Conservation (phyloP, 106 monocot genomes). For the Dioscorea zingiberensis region DNA sequence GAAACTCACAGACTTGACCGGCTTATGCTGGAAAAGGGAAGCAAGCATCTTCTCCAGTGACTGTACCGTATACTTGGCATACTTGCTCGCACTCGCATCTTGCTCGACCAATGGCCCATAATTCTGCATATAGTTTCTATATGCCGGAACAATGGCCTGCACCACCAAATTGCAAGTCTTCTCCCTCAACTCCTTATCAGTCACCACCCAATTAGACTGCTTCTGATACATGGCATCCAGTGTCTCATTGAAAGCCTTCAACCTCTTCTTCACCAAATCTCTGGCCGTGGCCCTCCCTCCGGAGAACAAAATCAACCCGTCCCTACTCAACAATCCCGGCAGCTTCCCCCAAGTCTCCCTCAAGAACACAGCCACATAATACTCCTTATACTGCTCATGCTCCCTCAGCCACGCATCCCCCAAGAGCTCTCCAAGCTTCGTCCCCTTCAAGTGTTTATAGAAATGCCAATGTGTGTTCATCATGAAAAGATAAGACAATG, state of each 20-base stretch:
- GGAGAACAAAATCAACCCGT: constrained; percentile 77
- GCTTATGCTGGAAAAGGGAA: constrained; percentile 61
- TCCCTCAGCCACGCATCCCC: constrained; percentile 62
- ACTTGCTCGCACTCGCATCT: constrained; percentile 70
- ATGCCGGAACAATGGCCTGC: constrained; percentile 65
- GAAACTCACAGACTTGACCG: constrained; percentile 45
- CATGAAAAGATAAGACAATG: constrained; percentile 63
- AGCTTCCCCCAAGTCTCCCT: constrained; percentile 84
- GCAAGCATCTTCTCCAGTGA: constrained; percentile 72
- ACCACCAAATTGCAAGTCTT: constrained; percentile 47
- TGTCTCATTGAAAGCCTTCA: constrained; percentile 64
- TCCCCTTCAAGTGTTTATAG: constrained; percentile 55
- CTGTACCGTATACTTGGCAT: constrained; percentile 63
- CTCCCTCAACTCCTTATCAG: constrained; percentile 79
- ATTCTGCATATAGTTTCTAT: constrained; percentile 85
- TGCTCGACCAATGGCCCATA: constrained; percentile 87
- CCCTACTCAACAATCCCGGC: constrained; percentile 53
- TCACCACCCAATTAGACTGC: constrained; percentile 68
- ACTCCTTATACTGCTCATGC: constrained; percentile 85
- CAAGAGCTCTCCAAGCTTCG: constrained; percentile 62
- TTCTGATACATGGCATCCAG: constrained; percentile 81
- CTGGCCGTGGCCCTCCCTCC: constrained; percentile 83
- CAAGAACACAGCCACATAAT: constrained; percentile 42
- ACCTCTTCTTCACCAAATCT: constrained; percentile 75
- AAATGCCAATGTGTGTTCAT: constrained; percentile 94